Evolutionary conservation across 169 alveolate species (phyloP), one percentile per base, ranked within the genome.

Genomic region (Plasmodium sp.): DNA sequence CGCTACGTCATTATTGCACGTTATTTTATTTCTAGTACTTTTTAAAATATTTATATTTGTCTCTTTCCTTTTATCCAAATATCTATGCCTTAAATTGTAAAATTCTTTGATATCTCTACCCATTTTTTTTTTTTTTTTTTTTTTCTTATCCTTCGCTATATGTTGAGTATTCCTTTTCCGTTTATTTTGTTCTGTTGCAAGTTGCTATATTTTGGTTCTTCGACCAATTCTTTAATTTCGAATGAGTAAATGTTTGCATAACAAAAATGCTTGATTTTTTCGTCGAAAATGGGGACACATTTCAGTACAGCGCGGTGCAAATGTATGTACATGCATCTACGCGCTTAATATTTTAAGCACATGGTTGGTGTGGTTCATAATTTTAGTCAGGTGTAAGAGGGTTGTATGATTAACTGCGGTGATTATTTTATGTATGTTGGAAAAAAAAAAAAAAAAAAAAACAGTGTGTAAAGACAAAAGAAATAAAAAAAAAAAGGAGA

Each of bases 31-130:
- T 62, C 43, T 83, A 83, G 67, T 43, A 41, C 75, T 36, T 67
- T 67, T 62, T 71, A 39, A 39, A 62, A 83, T 18, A 67, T 39
- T 58, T 62, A 67, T 5, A 62, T 41, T 58, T 71, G 22, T 62
- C 48, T 83, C 92, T 83, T 62, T 83, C 58, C 27, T 36, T 83
- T 67, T 83, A 62, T 83, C 92, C 43, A 73, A 14, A 62, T 58
- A 62, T 36, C 83, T 67, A 12, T 67, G 51, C 36, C 71, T 62
- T 22, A 83, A 83, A 67, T 83, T 83, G 43, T 83, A 71, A 34
- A 34, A 71, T 27, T 83, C 83, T 14, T 39, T 36, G 51, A 58
- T 83, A 31, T 9, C 34, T 71, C 83, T 83, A 10, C 83, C 83
- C 83, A 83, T 83, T 39, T 83, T 81, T 41, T 80, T 79, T 56